These are phyloP conservation scores for Aechmea fasciata DNA, from an alignment of 176 grass and related monocot species.

Conservation along the genomic window DNA sequence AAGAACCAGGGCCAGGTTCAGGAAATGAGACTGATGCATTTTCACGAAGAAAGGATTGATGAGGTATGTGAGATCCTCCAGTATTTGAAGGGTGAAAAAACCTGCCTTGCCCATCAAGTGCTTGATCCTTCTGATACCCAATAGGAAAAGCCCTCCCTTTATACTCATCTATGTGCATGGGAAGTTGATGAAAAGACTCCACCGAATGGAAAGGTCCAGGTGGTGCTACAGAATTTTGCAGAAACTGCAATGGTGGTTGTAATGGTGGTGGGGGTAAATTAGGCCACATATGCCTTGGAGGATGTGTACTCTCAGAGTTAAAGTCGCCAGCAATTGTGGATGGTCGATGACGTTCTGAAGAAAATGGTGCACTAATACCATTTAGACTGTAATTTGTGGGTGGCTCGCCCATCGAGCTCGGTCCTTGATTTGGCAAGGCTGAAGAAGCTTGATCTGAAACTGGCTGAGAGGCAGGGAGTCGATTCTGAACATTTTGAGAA, in stretches of 20 bases:
- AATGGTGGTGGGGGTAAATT: constrained; percentile 5
- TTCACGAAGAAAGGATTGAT: constrained; percentile 15
- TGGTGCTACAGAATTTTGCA: constrained; percentile 33
- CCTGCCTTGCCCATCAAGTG: constrained; percentile 8
- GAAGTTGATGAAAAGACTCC: constrained; percentile 34
- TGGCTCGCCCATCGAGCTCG: constrained; percentile 8
- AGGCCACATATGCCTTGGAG: constrained; percentile 17
- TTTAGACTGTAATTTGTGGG: background rate
- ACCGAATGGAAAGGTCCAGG: constrained; percentile 21
- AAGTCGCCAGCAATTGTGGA: background rate
- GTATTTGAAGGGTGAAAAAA: background rate
- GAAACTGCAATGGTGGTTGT: constrained; percentile 19
- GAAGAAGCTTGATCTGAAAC: constrained; percentile 6
- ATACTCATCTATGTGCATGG: constrained; percentile 22
- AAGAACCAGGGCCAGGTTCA: background rate
- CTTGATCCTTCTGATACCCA: constrained; percentile 28
- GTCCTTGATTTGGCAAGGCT: background rate
- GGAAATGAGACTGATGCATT: background rate
- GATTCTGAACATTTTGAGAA: constrained; percentile 23
- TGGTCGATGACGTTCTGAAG: background rate
- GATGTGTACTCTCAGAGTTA: constrained; percentile 25
- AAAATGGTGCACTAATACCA: background rate
- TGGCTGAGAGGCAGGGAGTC: background rate
- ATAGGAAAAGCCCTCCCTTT: constrained; percentile 25
- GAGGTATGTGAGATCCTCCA: constrained; percentile 8